Evolutionary conservation across 2,329 filamentous ascomycete species (phyloP), one percentile per base, ranked within the genome.

Genomic region (Fusarium sp.): DNA sequence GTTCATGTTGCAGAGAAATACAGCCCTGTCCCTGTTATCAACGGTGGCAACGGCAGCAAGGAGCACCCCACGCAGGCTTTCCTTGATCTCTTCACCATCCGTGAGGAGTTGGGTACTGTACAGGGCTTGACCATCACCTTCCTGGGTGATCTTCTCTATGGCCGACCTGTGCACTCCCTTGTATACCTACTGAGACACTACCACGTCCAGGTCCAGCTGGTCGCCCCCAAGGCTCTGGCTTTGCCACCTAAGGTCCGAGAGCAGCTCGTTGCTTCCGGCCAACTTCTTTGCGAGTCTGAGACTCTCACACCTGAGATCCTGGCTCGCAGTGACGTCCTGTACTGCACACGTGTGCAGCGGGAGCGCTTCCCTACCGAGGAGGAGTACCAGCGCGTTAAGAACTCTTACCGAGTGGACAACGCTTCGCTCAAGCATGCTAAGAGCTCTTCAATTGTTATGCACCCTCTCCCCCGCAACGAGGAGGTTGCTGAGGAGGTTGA

Each of bases 1-100:
- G 94, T 94, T 32, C 91, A 95, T 58, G 90, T 93, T 57, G 96
- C 96, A 2, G 92, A 93, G 79, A 96, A 95, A 81, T 97, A 92
- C 85, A 95, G 94, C 48, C 91, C 92, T 22, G 94, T 98, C 2
- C 96, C 96, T 3, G 91, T 99, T 80, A 96, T 99, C 87, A 99
- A 99, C 81, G 96, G 95, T 74, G 96, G 96, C 57, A 99, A 99
- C 82, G 96, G 96, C 73, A 95, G 93, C 84, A 92, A 94, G 78
- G 96, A 99, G 86, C 96, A 99, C 84, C 96, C 96, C 2, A 99
- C 96, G 0, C 96, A 99, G 84, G 96, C 96, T 1, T 96, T 99
- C 89, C 87, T 99, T 28, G 96, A 99, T 80, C 92, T 99, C 66
- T 99, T 98, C 87, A 98, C 96, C 62, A 99, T 99, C 80, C 94